Base-by-base conservation (phyloP, 2,329 filamentous ascomycete species). In the Alternaria postmessia region DNA sequence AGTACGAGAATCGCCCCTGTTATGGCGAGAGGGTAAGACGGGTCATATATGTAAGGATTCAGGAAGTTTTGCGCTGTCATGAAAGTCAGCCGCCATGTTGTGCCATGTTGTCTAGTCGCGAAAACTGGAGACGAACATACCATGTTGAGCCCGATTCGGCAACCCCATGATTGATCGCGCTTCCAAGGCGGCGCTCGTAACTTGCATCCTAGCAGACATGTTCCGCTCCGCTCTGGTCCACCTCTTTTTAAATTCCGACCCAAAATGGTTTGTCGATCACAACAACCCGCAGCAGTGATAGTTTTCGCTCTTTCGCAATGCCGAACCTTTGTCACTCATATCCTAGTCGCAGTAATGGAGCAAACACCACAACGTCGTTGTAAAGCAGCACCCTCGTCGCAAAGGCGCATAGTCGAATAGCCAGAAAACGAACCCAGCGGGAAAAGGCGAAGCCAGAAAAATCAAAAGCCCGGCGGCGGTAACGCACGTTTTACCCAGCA, bases 21-120 rank as follows among this genome's bases (percentile, higher is more conserved):
- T 11, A 79, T 74, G 4, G 83, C 84, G 2, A 81, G 79, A 0
- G 75, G 72, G 12, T 81, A 67, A 3, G 79, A 83, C 0, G 84
- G 84, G 30, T 81, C 71, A 65, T 86, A 86, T 44, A 82, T 81
- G 71, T 86, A 86, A 18, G 75, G 75, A 51, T 78, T 77, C 38
- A 78, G 62, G 24, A 76, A 54, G 28, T 44, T 49, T 32, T 69
- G 49, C 36, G 60, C 67, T 70, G 49, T 28, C 5, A 49, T 26
- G 16, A 20, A 22, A 36, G 30, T 49, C 46, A 49, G 46, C 46
- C 6, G 38, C 32, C 30, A 49, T 51, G 16, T 16, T 16, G 34
- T 36, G 51, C 38, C 51, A 16, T 42, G 32, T 36, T 12, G 16
- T 24, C 18, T 18, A n/a, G 39, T 54, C 32, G 28, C 11, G 14